phyloP scores from a whole-genome alignment of 1,139 yeast species.

The Scheffersomyces parashehatae region DNA sequence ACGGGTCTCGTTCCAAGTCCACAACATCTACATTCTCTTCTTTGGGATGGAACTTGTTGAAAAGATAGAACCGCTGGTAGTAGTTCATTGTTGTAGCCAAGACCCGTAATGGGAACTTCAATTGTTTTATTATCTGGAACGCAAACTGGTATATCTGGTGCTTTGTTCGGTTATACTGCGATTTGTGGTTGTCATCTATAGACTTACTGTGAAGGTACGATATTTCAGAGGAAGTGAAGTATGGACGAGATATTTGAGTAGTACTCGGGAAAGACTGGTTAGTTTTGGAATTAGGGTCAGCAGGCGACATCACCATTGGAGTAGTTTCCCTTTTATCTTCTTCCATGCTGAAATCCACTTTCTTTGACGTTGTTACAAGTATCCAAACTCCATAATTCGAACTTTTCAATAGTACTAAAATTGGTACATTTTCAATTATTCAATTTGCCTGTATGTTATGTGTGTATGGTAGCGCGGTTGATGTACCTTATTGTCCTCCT shows the following conservation, averaged over 20 bases:
- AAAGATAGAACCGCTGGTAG: constrained; percentile 69
- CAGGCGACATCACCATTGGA: too few relatives aligned
- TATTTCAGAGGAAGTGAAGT: constrained; percentile 57
- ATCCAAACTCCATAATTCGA: too few relatives aligned
- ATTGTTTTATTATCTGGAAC: constrained; percentile 50
- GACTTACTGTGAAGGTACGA: constrained; percentile 52
- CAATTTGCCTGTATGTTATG: too few relatives aligned
- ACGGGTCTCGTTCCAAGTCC: constrained; percentile 39
- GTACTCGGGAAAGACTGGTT: neutral
- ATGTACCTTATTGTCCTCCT: too few relatives aligned
- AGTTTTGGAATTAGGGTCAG: too few relatives aligned
- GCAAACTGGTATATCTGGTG: constrained; percentile 56
- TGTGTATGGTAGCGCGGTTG: too few relatives aligned
- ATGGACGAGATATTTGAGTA: constrained; percentile 65
- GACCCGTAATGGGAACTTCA: constrained; percentile 68
- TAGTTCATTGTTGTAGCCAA: constrained; percentile 68
- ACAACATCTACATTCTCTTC: constrained; percentile 14
- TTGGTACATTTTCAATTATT: too few relatives aligned
- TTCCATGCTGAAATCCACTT: too few relatives aligned
- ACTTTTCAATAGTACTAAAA: too few relatives aligned
- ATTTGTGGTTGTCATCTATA: constrained; percentile 49
- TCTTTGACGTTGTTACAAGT: too few relatives aligned
- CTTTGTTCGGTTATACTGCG: constrained; percentile 51
- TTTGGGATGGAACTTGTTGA: constrained; percentile 46
- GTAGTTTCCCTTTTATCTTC: too few relatives aligned